Evolutionary conservation across 441 rosid species (phyloP).

Genomic region (Pelargonium citronellum): DNA sequence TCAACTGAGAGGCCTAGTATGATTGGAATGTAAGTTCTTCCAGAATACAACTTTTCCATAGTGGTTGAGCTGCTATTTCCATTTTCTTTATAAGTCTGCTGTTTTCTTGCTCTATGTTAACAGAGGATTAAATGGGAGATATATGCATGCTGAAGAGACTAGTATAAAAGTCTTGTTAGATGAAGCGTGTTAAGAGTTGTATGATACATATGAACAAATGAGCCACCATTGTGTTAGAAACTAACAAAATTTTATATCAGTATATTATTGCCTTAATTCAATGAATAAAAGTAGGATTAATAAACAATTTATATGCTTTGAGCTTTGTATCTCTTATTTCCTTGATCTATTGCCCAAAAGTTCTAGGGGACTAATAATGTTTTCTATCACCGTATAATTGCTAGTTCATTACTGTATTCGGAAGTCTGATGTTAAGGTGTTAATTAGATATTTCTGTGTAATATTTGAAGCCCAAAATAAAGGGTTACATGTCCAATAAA

Average conservation of each 20-base stretch:
- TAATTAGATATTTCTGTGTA: neutral
- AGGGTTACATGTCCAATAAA: neutral
- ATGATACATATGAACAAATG: no score
- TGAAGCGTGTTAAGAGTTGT: neutral
- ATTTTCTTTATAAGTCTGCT: neutral
- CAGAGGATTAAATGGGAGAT: neutral
- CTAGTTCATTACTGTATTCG: neutral
- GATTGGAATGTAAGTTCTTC: slow-evolving; percentile 86
- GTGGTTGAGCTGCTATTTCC: slow-evolving; percentile 3
- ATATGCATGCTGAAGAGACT: no score
- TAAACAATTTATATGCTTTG: neutral
- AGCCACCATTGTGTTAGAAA: no score
- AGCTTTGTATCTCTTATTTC: neutral
- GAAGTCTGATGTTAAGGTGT: neutral
- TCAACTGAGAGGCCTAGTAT: slow-evolving; percentile 94
- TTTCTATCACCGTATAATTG: neutral
- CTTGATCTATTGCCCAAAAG: neutral
- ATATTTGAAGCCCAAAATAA: no score
- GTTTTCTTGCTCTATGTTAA: neutral
- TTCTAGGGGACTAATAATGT: no score
- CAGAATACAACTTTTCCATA: slow-evolving; percentile 9
- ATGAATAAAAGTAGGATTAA: no score
- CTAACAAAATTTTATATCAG: no score
- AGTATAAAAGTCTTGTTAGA: neutral
- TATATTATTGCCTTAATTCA: no score